A percentile compares a stretch with the other conserved stretches of the same genome.
Conservation (phyloP, 345 rosid genomes). For the Alliaria petiolata region DNA sequence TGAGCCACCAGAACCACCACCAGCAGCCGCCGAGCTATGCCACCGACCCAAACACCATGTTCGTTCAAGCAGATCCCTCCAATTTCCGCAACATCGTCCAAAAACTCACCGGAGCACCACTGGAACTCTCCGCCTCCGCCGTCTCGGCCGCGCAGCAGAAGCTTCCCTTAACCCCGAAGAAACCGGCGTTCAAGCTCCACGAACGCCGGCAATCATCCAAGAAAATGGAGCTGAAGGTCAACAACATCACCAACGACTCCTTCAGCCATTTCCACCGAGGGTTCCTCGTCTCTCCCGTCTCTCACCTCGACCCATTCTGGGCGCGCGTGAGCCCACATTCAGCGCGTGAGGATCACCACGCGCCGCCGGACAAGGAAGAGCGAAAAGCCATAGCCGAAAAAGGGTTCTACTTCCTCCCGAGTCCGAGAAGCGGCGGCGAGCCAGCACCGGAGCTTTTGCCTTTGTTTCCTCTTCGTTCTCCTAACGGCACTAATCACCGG, state of each 20-base stretch:
- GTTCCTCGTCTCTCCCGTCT: conserved; percentile 65
- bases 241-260: conserved; percentile 31
- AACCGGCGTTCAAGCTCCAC: conserved; percentile 71
- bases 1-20: conserved; percentile 31
- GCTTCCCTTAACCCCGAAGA: conserved; percentile 51
- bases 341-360: conserved; percentile 25
- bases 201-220: conserved; percentile 65
- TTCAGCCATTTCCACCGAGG: conserved; percentile 33
- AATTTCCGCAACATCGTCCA: conserved; percentile 85
- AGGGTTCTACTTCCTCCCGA: conserved; percentile 68
- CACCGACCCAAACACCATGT: conserved; percentile 72
- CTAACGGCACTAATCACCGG: conserved; percentile 28
- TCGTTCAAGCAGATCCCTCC: conserved; percentile 85
- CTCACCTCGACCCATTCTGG: conserved; percentile 56
- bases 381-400: conserved; percentile 53
- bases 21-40: conserved; percentile 33
- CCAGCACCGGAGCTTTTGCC: conserved; percentile 67
- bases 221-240: conserved; percentile 68
- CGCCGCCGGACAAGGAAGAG: conserved; percentile 37
- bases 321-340: conserved; percentile 37
- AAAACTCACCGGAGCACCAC: conserved; percentile 79
- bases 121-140: conserved; percentile 38
- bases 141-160: conserved; percentile 39
- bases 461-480: conserved; percentile 72
- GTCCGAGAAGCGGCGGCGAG: conserved; percentile 49